These are phyloP conservation scores for Trematosphaeria pertusa DNA, from an alignment of 2,329 filamentous ascomycete species.

Conservation along the genomic window DNA sequence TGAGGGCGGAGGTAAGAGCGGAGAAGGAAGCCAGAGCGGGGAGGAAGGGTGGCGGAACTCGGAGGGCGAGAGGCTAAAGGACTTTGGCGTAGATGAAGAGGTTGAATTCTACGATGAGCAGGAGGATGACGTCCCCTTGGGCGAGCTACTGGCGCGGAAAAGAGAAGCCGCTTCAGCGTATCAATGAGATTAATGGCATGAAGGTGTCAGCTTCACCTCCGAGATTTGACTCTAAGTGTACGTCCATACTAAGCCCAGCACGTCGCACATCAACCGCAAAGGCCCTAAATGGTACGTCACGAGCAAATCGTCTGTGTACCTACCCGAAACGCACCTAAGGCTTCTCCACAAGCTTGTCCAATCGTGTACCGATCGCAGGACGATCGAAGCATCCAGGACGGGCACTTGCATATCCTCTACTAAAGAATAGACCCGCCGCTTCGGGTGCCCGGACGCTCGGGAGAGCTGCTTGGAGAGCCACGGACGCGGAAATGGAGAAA, in stretches of 20 bases:
- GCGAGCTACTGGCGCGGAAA: conserved; percentile 63
- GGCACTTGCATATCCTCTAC: too few species aligned
- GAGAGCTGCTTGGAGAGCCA: too few species aligned
- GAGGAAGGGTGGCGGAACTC: conserved; percentile 74
- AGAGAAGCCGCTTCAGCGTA: conserved; percentile 18
- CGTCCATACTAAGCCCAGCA: neutral
- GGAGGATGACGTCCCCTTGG: conserved; percentile 72
- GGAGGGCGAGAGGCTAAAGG: conserved; percentile 75
- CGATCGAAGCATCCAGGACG: neutral
- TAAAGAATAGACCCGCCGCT: too few species aligned
- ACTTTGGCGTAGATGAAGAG: conserved; percentile 83
- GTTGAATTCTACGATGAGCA: conserved; percentile 71
- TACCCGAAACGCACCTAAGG: neutral
- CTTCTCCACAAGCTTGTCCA: neutral
- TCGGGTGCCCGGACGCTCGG: too few species aligned
- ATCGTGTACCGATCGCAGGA: neutral
- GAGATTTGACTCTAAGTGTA: too few species aligned
- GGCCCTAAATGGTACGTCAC: conserved; percentile 2
- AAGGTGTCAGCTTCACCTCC: too few species aligned
- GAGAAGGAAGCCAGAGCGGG: conserved; percentile 49
- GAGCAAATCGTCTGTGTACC: neutral
- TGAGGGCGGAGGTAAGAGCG: conserved; percentile 18
- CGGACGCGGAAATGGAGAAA: too few species aligned
- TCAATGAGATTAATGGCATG: too few species aligned
- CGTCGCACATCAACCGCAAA: conserved; percentile 11